Conservation (phyloP, 371 early-diverging fungal genomes). For the Syncephalastrum contaminatum region DNA sequence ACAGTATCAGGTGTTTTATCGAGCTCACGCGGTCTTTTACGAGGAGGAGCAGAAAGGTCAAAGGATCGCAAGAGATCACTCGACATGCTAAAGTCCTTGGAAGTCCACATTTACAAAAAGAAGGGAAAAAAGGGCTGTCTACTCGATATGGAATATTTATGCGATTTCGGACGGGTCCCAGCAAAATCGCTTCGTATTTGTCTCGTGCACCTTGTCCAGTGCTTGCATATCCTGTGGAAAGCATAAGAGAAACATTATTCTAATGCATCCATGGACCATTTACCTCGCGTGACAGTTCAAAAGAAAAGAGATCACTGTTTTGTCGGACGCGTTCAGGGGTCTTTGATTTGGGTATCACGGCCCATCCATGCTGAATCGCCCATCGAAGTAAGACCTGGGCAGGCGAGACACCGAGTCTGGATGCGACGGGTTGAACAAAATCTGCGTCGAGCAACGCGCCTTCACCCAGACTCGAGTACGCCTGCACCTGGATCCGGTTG, state of each 20-base stretch:
- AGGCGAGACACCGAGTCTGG: slow-evolving; percentile 29
- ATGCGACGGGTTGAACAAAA: slow-evolving; percentile 35
- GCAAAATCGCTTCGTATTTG: slow-evolving; percentile 55
- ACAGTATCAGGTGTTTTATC: too few relatives aligned
- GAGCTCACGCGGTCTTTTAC: too few relatives aligned
- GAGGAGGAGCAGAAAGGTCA: too few relatives aligned
- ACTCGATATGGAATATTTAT: too few relatives aligned
- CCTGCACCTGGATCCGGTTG: slow-evolving; percentile 62
- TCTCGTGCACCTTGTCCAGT: slow-evolving; percentile 47
- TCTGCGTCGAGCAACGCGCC: slow-evolving; percentile 58
- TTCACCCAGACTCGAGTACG: slow-evolving; percentile 93
- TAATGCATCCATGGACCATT: slow-evolving; percentile 8
- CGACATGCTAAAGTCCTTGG: too few relatives aligned
- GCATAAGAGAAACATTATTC: too few relatives aligned
- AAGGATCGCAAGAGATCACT: too few relatives aligned
- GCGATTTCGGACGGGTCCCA: slow-evolving; percentile 59
- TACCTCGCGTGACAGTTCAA: slow-evolving; percentile 49
- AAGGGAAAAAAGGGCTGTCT: too few relatives aligned
- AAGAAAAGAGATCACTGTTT: slow-evolving; percentile 51
- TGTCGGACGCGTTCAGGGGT: slow-evolving; percentile 46
- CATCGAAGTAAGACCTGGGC: slow-evolving; percentile 80
- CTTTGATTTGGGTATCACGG: slow-evolving; percentile 71
- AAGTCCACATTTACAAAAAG: too few relatives aligned
- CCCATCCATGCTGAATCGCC: slow-evolving; percentile 66
- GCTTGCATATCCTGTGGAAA: slow-evolving; percentile 52